A percentile compares a stretch with the other conserved stretches of the same genome.
Evolutionary conservation across 2,329 filamentous ascomycete genomes (phyloP).

Genomic region (Hymenoscyphus repandus): DNA sequence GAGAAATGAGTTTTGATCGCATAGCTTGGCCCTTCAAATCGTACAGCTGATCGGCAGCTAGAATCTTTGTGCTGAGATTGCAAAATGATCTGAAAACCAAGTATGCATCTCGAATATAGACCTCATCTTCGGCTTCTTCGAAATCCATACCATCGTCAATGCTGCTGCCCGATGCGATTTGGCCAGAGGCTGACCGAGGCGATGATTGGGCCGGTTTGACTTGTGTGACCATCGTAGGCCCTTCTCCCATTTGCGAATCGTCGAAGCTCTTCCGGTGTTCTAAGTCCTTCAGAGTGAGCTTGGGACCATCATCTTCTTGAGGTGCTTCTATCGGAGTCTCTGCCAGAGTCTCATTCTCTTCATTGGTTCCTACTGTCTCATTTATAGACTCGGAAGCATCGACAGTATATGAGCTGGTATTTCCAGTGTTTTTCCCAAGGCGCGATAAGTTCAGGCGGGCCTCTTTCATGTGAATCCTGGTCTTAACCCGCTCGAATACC

Average conservation of each 20-base stretch:
- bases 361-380: slow-evolving; percentile 20
- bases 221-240: slow-evolving; percentile 61
- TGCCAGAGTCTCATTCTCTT: slow-evolving; percentile 24
- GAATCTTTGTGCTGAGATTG: slow-evolving; percentile 88
- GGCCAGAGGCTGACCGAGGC: slow-evolving; percentile 46
- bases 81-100: slow-evolving; percentile 96
- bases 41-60: slow-evolving; percentile 85
- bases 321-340: slow-evolving; percentile 22
- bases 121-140: slow-evolving; percentile 76
- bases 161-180: slow-evolving; percentile 49
- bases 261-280: slow-evolving; percentile 62
- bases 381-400: slow-evolving; percentile 28
- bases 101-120: slow-evolving; percentile 95
- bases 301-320: slow-evolving; percentile 38
- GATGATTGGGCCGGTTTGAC: slow-evolving; percentile 42
- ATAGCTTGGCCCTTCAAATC: slow-evolving; percentile 92
- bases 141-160: slow-evolving; percentile 53
- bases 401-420: slow-evolving; percentile 29
- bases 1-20: slow-evolving; percentile 91
- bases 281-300: slow-evolving; percentile 61
- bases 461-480: slow-evolving; percentile 81
- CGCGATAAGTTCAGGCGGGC: slow-evolving; percentile 52
- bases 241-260: slow-evolving; percentile 61
- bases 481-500: slow-evolving; percentile 92
- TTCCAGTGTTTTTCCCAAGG: slow-evolving; percentile 24